phyloP scores from a whole-genome alignment of 2,329 filamentous ascomycete species.

The Blumeria graminis region DNA sequence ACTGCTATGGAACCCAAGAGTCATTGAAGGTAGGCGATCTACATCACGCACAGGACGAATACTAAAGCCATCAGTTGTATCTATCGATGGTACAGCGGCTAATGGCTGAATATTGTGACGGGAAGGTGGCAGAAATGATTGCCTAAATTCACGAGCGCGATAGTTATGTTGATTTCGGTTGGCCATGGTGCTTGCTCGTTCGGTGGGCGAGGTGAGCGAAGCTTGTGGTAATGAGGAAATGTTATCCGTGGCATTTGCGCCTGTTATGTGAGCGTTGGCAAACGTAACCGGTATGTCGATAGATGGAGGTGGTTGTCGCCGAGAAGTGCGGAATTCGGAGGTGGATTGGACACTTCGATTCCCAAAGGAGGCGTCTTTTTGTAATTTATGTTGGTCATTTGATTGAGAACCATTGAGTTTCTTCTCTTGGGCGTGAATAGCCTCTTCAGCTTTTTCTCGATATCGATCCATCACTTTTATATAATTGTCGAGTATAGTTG shows the following conservation, averaged over 20 bases:
- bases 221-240: constrained; percentile 36
- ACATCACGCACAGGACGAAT: constrained; percentile 57
- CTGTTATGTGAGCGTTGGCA: constrained; percentile 22
- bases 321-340: constrained; percentile 34
- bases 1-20: constrained; percentile 41
- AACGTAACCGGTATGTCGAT: constrained; percentile 49
- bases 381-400: constrained; percentile 12
- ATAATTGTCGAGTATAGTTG: constrained; percentile 94
- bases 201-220: constrained; percentile 44
- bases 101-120: constrained; percentile 38
- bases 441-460: constrained; percentile 64
- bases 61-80: constrained; percentile 44
- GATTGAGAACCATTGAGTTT: constrained; percentile 16
- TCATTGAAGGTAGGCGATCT: constrained; percentile 66
- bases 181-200: constrained; percentile 38
- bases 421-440: constrained; percentile 31
- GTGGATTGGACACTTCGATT: constrained; percentile 20
- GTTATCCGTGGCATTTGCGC: constrained; percentile 28
- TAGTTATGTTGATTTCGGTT: constrained; percentile 28
- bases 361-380: constrained; percentile 21
- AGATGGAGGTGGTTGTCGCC: constrained; percentile 60
- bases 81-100: constrained; percentile 40
- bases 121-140: constrained; percentile 24
- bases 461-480: constrained; percentile 88
- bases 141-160: constrained; percentile 26